Evolutionary conservation across 495 filamentous ascomycete genomes (phyloP).

Genomic region (Bryoglossum gracile): DNA sequence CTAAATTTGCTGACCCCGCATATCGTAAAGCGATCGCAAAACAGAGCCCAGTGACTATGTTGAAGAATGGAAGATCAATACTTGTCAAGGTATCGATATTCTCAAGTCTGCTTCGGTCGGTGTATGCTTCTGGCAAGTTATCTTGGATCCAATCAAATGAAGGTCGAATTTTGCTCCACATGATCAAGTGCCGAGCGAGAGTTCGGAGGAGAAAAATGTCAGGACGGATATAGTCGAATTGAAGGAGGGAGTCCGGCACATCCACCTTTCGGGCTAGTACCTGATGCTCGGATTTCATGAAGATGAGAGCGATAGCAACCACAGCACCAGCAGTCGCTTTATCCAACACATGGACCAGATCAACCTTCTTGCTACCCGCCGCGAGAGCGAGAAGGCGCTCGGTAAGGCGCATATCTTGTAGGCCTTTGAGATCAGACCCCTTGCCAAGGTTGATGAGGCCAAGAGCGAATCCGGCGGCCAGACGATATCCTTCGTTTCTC

Average conservation of each 20-base stretch:
- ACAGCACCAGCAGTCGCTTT: slow-evolving; percentile 86
- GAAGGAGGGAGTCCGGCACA: slow-evolving; percentile 77
- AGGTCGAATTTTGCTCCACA: slow-evolving; percentile 79
- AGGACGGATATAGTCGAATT: slow-evolving; percentile 91
- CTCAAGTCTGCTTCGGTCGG: slow-evolving; percentile 44
- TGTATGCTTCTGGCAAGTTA: slow-evolving; percentile 64
- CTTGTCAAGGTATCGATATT: slow-evolving; percentile 52
- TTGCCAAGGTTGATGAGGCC: slow-evolving; percentile 93
- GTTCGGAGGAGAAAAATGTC: slow-evolving; percentile 89
- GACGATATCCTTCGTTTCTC: slow-evolving; percentile 87
- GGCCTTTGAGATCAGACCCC: slow-evolving; percentile 76
- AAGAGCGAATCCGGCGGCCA: slow-evolving; percentile 88
- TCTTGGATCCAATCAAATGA: slow-evolving; percentile 63
- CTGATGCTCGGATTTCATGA: slow-evolving; percentile 92
- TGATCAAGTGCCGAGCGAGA: slow-evolving; percentile 82
- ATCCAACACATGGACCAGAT: slow-evolving; percentile 84
- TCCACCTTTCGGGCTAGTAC: slow-evolving; percentile 89
- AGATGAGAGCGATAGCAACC: slow-evolving; percentile 86
- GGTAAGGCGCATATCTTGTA: slow-evolving; percentile 90
- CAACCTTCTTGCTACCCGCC: slow-evolving; percentile 77
- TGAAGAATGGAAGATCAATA: slow-evolving; percentile 83
- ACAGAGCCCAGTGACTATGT: slow-evolving; percentile 83
- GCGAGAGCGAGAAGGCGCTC: slow-evolving; percentile 81
- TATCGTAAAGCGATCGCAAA: slow-evolving; percentile 77
- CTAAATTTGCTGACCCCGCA: slow-evolving; percentile 69